phyloP scores from a whole-genome alignment of 2,329 filamentous ascomycete species.

The Aspergillus ibericus region DNA sequence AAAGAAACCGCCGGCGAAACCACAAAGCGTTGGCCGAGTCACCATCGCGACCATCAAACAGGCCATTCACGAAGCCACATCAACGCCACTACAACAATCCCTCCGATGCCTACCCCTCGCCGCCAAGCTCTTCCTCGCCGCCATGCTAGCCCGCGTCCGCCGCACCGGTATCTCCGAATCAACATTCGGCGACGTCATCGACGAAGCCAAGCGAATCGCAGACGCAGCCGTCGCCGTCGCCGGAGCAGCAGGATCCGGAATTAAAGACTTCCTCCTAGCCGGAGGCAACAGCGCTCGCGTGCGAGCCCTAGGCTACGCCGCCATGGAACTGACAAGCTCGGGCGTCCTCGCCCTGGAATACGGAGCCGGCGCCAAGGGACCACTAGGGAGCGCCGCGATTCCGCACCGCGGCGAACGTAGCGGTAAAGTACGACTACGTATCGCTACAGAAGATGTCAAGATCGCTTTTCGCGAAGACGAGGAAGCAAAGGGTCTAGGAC shows the following conservation, averaged over 20 bases:
- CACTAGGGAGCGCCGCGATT: slow-evolving; percentile 42
- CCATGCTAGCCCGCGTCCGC: slow-evolving; percentile 74
- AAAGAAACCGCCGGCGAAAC: slow-evolving; percentile 20
- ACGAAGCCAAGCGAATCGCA: slow-evolving; percentile 73
- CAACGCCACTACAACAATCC: slow-evolving; percentile 86
- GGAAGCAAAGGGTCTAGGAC: slow-evolving; percentile 77
- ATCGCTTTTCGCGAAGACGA: slow-evolving; percentile 84
- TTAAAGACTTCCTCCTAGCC: slow-evolving; percentile 61
- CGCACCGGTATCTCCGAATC: slow-evolving; percentile 85
- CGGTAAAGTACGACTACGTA: slow-evolving; percentile 79
- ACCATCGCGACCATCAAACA: slow-evolving; percentile 92
- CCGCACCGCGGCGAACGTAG: slow-evolving; percentile 75
- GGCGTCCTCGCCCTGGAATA: slow-evolving; percentile 81
- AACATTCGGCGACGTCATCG: slow-evolving; percentile 82
- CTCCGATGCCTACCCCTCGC: slow-evolving; percentile 78
- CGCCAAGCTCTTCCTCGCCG: slow-evolving; percentile 81
- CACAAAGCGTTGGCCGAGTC: slow-evolving; percentile 57
- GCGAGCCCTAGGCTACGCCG: slow-evolving; percentile 67
- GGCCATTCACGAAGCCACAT: slow-evolving; percentile 92
- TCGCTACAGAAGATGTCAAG: slow-evolving; percentile 88
- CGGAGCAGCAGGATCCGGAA: slow-evolving; percentile 57
- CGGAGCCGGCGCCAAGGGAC: slow-evolving; percentile 27
- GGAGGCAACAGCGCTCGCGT: slow-evolving; percentile 49
- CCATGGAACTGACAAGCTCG: slow-evolving; percentile 79
- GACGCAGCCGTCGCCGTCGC: slow-evolving; percentile 43